These are phyloP conservation scores for Blastosporella zonata DNA, from an alignment of 1,284 basidiomycete species.

Conservation along the genomic window DNA sequence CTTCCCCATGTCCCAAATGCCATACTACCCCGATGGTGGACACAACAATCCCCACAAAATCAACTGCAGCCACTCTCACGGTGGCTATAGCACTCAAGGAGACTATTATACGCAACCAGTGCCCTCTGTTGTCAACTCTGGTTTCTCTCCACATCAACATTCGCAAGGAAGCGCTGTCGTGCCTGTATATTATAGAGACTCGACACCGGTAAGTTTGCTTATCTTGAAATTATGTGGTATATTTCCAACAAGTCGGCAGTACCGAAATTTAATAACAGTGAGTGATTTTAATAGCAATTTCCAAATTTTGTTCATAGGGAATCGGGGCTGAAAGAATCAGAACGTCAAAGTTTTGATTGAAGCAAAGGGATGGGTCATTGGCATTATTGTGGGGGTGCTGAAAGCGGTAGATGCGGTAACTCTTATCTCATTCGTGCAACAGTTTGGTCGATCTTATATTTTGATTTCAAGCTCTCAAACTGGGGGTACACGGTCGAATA, in stretches of 20 bases:
- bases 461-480: slow-evolving; percentile 13
- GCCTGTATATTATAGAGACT: background rate
- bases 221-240: no score
- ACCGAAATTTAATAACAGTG: background rate
- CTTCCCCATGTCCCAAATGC: background rate
- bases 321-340: slow-evolving; percentile 31
- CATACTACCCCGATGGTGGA: background rate
- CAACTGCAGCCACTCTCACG: background rate
- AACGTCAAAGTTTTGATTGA: slow-evolving; percentile 37
- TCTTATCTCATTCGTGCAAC: background rate
- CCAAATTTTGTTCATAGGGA: background rate
- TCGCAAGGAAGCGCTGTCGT: background rate
- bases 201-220: background rate
- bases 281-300: background rate
- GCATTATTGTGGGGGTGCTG: slow-evolving; percentile 27
- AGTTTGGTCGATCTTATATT: background rate
- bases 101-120: background rate
- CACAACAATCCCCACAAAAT: background rate
- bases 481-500: slow-evolving; percentile 22
- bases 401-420: slow-evolving; percentile 24
- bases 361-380: slow-evolving; percentile 35
- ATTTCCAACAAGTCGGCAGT: background rate
- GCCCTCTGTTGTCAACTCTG: no score
- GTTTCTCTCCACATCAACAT: background rate
- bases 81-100: background rate